Percentiles rank a stretch among this genome's conserved stretches.
These are phyloP conservation scores for Penicillium sp. DNA, from an alignment of 2,329 filamentous ascomycete genomes.

Conservation along the genomic window DNA sequence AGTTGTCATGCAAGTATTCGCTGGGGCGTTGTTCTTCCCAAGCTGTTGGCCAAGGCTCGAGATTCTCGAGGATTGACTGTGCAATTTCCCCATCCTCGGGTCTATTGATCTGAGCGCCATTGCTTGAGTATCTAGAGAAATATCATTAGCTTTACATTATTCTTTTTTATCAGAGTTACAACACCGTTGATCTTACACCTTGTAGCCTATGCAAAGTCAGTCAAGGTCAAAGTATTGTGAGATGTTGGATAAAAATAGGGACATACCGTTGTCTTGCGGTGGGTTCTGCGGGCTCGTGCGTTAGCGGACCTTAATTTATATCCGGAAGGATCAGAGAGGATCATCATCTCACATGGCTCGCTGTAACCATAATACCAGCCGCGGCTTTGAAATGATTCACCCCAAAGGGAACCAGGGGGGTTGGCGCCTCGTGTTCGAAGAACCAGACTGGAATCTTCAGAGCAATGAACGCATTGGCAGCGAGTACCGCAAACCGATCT, in stretches of 20 bases:
- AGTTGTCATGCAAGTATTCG: slow-evolving; percentile 32
- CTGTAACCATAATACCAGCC: slow-evolving; percentile 69
- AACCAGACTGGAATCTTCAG: slow-evolving; percentile 64
- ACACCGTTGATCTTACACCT: slow-evolving; percentile 50
- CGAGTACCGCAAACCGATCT: slow-evolving; percentile 62
- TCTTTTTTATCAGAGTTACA: slow-evolving; percentile 22
- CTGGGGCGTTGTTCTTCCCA: slow-evolving; percentile 54
- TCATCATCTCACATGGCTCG: slow-evolving; percentile 56
- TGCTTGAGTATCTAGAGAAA: slow-evolving; percentile 58
- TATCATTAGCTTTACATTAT: too few relatives aligned
- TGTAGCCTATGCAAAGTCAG: slow-evolving; percentile 54
- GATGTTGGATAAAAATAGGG: not conserved
- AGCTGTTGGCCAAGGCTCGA: slow-evolving; percentile 52
- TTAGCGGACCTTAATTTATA: slow-evolving; percentile 8
- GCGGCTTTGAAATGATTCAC: slow-evolving; percentile 58
- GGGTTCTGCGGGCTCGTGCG: slow-evolving; percentile 53
- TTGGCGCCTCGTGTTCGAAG: slow-evolving; percentile 61
- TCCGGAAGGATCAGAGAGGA: slow-evolving; percentile 3
- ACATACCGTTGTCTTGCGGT: slow-evolving; percentile 61
- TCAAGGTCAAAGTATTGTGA: slow-evolving; percentile 7
- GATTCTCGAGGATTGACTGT: slow-evolving; percentile 58
- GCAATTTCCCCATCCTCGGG: slow-evolving; percentile 65
- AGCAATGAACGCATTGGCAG: slow-evolving; percentile 63
- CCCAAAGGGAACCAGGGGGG: slow-evolving; percentile 66
- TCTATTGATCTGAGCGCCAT: slow-evolving; percentile 68